phyloP scores from a whole-genome alignment of 2,329 filamentous ascomycete genomes.

The Emergomyces africanus region DNA sequence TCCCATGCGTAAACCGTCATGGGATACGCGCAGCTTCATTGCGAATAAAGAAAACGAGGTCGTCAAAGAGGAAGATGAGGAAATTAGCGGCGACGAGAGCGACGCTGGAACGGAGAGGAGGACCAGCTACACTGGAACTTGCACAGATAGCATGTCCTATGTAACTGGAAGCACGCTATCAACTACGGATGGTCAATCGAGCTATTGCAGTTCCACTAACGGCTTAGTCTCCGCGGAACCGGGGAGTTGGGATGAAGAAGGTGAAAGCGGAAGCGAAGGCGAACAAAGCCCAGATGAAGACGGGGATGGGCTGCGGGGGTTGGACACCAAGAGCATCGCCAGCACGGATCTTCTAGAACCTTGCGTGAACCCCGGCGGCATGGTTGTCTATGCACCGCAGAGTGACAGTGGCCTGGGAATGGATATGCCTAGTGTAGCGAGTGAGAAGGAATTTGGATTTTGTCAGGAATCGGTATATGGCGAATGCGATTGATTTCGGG shows the following conservation, averaged over 20 bases:
- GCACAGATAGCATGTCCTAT: conserved; percentile 30
- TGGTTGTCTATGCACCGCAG: conserved; percentile 11
- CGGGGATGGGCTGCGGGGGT: not conserved
- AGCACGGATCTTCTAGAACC: not conserved
- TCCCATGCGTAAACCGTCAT: conserved; percentile 54
- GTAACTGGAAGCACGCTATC: conserved; percentile 29
- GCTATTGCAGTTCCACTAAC: conserved; percentile 29
- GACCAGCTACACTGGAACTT: conserved; percentile 31
- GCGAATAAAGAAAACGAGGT: conserved; percentile 50
- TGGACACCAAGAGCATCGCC: not conserved
- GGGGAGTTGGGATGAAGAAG: conserved; percentile 13
- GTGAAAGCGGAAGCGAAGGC: conserved; percentile 6
- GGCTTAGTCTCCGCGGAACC: conserved; percentile 20
- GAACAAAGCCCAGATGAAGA: conserved; percentile 1
- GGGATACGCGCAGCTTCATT: conserved; percentile 41
- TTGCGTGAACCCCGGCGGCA: conserved; percentile 8
- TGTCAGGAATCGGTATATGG: conserved; percentile 8
- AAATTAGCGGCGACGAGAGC: conserved; percentile 32
- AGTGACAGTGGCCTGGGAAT: conserved; percentile 21
- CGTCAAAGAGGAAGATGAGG: conserved; percentile 51
- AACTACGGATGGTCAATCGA: conserved; percentile 24
- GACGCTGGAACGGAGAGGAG: conserved; percentile 37
- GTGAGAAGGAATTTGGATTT: conserved; percentile 5
- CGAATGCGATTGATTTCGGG: conserved; percentile 1
- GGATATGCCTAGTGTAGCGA: conserved; percentile 14